Evolutionary conservation across 2,329 filamentous ascomycete species (phyloP), one percentile per base, ranked within the genome.

Genomic region (Penicillium polonicum): DNA sequence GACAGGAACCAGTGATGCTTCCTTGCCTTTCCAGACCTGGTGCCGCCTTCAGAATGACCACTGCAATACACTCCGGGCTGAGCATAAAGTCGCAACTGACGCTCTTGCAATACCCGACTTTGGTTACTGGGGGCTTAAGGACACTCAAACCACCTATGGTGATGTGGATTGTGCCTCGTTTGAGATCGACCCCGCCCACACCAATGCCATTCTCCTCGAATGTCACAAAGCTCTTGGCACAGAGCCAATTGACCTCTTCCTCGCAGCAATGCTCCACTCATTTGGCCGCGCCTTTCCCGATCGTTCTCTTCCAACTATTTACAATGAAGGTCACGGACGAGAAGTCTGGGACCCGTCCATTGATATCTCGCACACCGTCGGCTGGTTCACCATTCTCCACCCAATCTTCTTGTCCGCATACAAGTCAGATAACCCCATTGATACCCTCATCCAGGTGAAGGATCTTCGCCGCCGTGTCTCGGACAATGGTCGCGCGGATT

Each of bases 321-420:
- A 77, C 61, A 81, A 80, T 27, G 79, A 82, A 65, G 78, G 79
- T 0, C 79, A 82, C 46, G 79, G 79, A 8, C 70, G 79, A 39
- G 79, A 81, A 62, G 69, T 75, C 0, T 81, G 79, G 72, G 73
- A 79, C 49, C 48, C 71, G 0, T 72, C 71, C 2, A 76, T 82
- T 48, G 80, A 82, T 48, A 72, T 82, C 5, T 79, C 79, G 3
- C 73, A 78, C 6, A 82, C 80, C 1, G 73, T 82, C 2, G 80
- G 80, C 7, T 82, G 80, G 80, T 82, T 82, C 58, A 82, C 80
- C 0, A 78, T 78, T 23, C 65, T 82, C 8, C 79, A 78, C 50
- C 79, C 79, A 0, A 73, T 80, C 4, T 73, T 72, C 27, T 69
- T 78, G 0, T 60, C 66, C 2, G 60, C 63, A 3, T 63, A 69